A percentile compares a stretch with the other conserved stretches of the same genome.
Evolutionary conservation across 805 yeast species (phyloP).

Genomic region (Scheffersomyces amazonensis): DNA sequence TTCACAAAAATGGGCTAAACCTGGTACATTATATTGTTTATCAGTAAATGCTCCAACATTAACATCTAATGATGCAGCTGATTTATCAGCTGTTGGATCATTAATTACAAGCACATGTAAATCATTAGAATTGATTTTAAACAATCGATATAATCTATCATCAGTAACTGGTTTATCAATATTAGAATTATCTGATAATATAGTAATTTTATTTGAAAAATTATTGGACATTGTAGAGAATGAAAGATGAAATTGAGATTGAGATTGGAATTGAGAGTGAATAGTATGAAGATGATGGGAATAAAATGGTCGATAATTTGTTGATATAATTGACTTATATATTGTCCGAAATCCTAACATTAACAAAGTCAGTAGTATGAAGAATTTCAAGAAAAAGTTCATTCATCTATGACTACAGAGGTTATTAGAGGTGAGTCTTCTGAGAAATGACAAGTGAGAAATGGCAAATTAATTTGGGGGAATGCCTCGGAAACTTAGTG

Average conservation of each 20-base stretch:
- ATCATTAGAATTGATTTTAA: conserved; percentile 53
- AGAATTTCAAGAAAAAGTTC: conserved; percentile 1
- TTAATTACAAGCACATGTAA: conserved; percentile 61
- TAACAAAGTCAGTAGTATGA: conserved; percentile 2
- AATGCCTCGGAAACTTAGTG: background rate
- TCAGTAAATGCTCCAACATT: conserved; percentile 76
- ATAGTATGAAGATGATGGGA: background rate
- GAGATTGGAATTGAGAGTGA: background rate
- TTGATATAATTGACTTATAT: background rate
- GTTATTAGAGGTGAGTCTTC: too few species aligned
- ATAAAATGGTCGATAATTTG: background rate
- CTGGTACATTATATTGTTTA: conserved; percentile 55
- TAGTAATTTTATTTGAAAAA: too few species aligned
- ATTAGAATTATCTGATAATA: conserved; percentile 25
- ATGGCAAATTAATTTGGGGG: background rate
- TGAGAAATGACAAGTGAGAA: background rate
- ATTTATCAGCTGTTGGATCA: conserved; percentile 67
- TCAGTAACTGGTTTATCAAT: conserved; percentile 56
- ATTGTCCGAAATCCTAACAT: conserved; percentile 3
- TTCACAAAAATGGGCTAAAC: conserved; percentile 72
- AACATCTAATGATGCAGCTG: conserved; percentile 80
- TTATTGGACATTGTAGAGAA: too few species aligned
- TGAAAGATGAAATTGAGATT: too few species aligned
- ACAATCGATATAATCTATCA: conserved; percentile 69
- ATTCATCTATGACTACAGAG: background rate